Conservation (phyloP, 2,329 filamentous ascomycete species). For the Exophiala spinifera region DNA sequence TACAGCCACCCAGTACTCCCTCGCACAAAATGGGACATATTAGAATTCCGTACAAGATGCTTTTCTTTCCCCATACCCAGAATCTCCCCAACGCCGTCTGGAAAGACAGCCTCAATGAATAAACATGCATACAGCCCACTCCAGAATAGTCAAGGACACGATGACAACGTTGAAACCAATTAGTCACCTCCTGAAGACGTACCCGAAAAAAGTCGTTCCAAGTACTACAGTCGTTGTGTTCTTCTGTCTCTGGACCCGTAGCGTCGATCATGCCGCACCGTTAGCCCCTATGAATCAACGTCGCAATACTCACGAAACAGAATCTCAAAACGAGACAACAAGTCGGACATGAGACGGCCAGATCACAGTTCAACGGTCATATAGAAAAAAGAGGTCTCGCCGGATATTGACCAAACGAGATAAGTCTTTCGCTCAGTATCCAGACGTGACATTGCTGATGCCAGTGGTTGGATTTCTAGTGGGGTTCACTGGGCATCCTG, state of each 20-base stretch:
- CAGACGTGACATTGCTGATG: conserved; percentile 16
- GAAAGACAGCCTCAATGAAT: neutral
- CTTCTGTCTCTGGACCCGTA: neutral
- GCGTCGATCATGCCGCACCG: neutral
- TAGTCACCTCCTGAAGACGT: neutral
- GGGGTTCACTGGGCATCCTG: conserved; percentile 20
- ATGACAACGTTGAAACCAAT: neutral
- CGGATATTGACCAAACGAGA: neutral
- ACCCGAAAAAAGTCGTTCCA: neutral
- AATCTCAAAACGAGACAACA: neutral
- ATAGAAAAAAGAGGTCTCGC: neutral
- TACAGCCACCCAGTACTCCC: too few species aligned
- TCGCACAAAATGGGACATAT: neutral
- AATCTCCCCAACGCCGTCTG: neutral
- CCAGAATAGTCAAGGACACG: neutral
- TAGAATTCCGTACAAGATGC: neutral
- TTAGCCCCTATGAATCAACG: neutral
- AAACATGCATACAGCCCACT: neutral
- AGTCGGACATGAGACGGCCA: neutral
- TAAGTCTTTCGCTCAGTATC: conserved; percentile 9
- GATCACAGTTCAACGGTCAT: neutral
- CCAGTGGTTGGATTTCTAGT: conserved; percentile 14
- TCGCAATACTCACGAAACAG: neutral
- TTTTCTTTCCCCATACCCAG: neutral
- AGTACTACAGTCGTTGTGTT: neutral